These are phyloP conservation scores for Lasiodiplodia gonubiensis DNA, from an alignment of 2,329 filamentous ascomycete genomes.

Conservation along the genomic window DNA sequence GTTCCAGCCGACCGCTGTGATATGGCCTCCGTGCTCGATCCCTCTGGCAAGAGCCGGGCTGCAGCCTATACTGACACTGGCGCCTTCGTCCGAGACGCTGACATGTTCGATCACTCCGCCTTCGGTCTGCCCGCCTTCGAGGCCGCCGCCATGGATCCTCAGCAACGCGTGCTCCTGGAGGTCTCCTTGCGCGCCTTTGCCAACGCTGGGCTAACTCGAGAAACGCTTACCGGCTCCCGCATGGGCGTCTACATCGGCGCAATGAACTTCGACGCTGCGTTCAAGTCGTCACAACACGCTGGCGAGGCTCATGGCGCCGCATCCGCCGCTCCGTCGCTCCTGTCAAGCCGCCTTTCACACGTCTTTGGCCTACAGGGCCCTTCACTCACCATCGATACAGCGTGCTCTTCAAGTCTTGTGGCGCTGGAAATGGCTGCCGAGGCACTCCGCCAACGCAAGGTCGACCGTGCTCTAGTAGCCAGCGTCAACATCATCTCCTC, in stretches of 20 bases:
- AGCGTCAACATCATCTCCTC: conserved; percentile 29
- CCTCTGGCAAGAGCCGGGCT: not conserved
- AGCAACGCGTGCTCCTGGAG: conserved; percentile 33
- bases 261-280: conserved; percentile 32
- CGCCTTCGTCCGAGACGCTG: conserved; percentile 31
- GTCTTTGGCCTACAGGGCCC: conserved; percentile 41
- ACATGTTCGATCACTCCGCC: conserved; percentile 32
- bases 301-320: not conserved
- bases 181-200: conserved; percentile 30
- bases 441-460: not conserved
- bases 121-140: conserved; percentile 31
- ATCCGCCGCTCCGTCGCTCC: conserved; percentile 33
- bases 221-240: conserved; percentile 27
- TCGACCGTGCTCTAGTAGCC: conserved; percentile 28
- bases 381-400: conserved; percentile 41
- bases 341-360: conserved; percentile 39
- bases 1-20: not conserved
- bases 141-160: conserved; percentile 31
- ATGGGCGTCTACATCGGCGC: conserved; percentile 37
- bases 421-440: conserved; percentile 34
- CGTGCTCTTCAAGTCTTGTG: conserved; percentile 40
- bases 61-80: not conserved
- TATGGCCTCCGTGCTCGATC: not conserved
- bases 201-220: conserved; percentile 30
- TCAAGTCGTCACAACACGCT: not conserved